These are phyloP conservation scores for Alternaria sp. DNA, from an alignment of 2,329 filamentous ascomycete species.

Conservation along the genomic window DNA sequence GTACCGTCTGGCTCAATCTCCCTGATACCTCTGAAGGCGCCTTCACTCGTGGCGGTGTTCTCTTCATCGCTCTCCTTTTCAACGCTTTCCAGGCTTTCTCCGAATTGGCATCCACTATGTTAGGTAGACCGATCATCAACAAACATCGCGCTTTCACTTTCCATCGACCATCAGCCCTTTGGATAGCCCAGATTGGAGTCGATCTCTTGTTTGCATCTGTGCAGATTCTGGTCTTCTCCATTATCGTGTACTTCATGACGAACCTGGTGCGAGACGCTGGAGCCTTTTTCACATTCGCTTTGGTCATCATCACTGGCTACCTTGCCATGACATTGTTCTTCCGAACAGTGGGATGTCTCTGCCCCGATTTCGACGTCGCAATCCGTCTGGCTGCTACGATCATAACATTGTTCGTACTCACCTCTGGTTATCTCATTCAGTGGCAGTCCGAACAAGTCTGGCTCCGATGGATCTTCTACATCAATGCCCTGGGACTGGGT, in stretches of 20 bases:
- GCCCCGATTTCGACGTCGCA: constrained; percentile 83
- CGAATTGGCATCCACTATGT: constrained; percentile 77
- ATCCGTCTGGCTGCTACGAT: constrained; percentile 79
- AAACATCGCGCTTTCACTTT: constrained; percentile 87
- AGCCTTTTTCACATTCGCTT: constrained; percentile 56
- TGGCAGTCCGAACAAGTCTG: constrained; percentile 77
- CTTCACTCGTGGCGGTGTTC: constrained; percentile 80
- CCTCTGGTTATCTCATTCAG: constrained; percentile 83
- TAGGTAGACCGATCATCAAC: constrained; percentile 77
- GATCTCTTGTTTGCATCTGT: constrained; percentile 74
- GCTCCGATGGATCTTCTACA: constrained; percentile 83
- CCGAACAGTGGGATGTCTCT: constrained; percentile 65
- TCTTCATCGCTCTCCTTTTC: constrained; percentile 82
- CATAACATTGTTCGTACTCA: constrained; percentile 82
- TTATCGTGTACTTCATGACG: constrained; percentile 60
- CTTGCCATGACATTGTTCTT: constrained; percentile 55
- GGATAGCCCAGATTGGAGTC: constrained; percentile 82
- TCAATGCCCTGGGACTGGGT: constrained; percentile 77
- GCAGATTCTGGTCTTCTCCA: constrained; percentile 64
- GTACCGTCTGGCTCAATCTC: constrained; percentile 78
- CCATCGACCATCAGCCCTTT: constrained; percentile 79
- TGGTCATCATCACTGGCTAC: constrained; percentile 52
- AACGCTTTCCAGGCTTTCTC: constrained; percentile 88
- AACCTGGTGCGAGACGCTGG: constrained; percentile 54
- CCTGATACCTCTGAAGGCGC: constrained; percentile 69